Conservation (phyloP, 805 yeast genomes). For the Saturnispora sekii region DNA sequence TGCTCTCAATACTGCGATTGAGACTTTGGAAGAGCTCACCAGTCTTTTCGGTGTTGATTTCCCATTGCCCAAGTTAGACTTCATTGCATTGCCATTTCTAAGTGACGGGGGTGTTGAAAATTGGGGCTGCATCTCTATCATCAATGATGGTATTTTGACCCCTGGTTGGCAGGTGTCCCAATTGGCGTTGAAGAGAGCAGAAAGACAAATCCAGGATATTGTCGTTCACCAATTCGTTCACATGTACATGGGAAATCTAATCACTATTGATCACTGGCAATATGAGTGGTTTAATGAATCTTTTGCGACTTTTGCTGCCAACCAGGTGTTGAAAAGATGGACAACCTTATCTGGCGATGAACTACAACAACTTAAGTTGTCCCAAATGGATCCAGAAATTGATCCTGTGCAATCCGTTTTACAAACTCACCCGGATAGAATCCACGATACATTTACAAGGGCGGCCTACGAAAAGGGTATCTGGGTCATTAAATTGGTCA, state of each 20-base stretch:
- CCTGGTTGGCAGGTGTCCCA: constrained; percentile 24
- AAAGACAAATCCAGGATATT: constrained; percentile 37
- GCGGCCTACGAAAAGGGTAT: constrained; percentile 54
- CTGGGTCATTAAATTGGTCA: constrained; percentile 43
- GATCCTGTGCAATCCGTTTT: constrained; percentile 28
- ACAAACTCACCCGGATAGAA: constrained; percentile 29
- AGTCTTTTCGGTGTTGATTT: constrained; percentile 34
- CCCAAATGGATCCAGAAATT: constrained; percentile 26
- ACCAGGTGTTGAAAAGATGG: constrained; percentile 30
- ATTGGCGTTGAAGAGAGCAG: constrained; percentile 11
- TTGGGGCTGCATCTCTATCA: constrained; percentile 58
- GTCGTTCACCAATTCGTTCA: constrained; percentile 68
- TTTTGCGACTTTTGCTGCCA: constrained; percentile 67
- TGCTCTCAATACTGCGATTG: constrained; percentile 39
- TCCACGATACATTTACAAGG: constrained; percentile 39
- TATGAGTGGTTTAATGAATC: constrained; percentile 69
- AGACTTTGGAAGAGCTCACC: constrained; percentile 40
- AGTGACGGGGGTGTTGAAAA: constrained; percentile 78
- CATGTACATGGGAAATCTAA: constrained; percentile 69
- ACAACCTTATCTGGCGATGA: constrained; percentile 22
- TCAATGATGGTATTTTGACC: constrained; percentile 39
- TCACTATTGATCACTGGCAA: constrained; percentile 60
- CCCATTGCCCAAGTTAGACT: constrained; percentile 58
- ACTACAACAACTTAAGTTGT: constrained; percentile 24
- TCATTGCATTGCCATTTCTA: constrained; percentile 60